Base-by-base conservation (phyloP, 2,329 filamentous ascomycete species). In the Ophiostoma montium region DNA sequence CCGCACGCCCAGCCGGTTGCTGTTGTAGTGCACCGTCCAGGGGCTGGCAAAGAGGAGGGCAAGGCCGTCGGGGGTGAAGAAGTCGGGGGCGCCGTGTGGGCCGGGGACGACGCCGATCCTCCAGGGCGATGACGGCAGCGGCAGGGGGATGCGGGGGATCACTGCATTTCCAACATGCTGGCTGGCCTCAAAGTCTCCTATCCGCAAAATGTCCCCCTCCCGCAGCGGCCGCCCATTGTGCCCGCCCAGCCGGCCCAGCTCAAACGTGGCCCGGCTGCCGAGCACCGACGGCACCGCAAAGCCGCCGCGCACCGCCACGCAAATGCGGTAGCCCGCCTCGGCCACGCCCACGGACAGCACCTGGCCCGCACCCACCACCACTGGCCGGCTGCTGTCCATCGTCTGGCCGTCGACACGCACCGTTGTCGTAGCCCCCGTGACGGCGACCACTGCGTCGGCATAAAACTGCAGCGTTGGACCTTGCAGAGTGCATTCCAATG, bases 381-480 rank as follows among this genome's bases (percentile, higher is more conserved):
- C 30, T 27, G 35, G 30, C 19, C 19, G 19, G 19, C 38, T 16
- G 12, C 19, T 21, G 38, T 41, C 21, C 5, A 27, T 19, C 3
- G 19, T 13, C 4, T 60, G 56, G 3, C 67, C 71, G 52, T 81
- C 74, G 1, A 82, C 58, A 2, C 61, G 67, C 1, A 68, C 67
- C 7, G 72, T 67, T 57, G 78, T 70, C 0, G 67, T 61, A 2
- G 77, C 73, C 42, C 78, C 78, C 38, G 74, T 76, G 12, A 82
- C 54, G 3, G 78, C 68, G 8, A 81, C 65, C 1, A 78, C 61
- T 1, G 76, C 76, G 13, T 70, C 62, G 2, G 66, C 67, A 3
- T 75, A 59, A 55, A 82, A 82, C 0, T 64, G 63, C 18, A 82
- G 59, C 31, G 78, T 75, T 0, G 78, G 78, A 0, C 78, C 78